These are phyloP conservation scores for Truncatella angustata DNA, from an alignment of 2,329 filamentous ascomycete genomes.

Conservation along the genomic window DNA sequence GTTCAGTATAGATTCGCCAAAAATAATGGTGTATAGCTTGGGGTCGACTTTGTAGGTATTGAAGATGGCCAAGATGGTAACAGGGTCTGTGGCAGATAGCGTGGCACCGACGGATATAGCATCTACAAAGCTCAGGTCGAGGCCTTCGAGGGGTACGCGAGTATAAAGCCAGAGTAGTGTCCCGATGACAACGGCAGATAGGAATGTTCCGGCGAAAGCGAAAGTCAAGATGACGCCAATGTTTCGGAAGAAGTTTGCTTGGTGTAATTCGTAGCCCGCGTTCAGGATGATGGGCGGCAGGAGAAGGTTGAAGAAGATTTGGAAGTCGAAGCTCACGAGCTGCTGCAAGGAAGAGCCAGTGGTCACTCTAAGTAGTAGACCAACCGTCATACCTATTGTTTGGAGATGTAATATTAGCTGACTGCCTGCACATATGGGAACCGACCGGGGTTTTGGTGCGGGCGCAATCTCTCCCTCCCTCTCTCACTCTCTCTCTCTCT, in stretches of 20 bases:
- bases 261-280: slow-evolving; percentile 95
- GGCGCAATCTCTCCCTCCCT: no score
- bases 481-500: no score
- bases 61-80: slow-evolving; percentile 98
- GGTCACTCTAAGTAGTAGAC: slow-evolving; percentile 79
- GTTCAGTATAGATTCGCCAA: slow-evolving; percentile 96
- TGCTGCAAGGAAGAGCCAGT: slow-evolving; percentile 82
- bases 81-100: slow-evolving; percentile 92
- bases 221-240: slow-evolving; percentile 97
- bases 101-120: slow-evolving; percentile 96
- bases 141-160: slow-evolving; percentile 77
- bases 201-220: slow-evolving; percentile 94
- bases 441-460: no score
- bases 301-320: slow-evolving; percentile 98
- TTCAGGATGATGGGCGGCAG: slow-evolving; percentile 98
- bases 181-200: slow-evolving; percentile 93
- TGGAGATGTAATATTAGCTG: not conserved
- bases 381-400: slow-evolving; percentile 94
- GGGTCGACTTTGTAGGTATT: slow-evolving; percentile 99
- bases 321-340: slow-evolving; percentile 94
- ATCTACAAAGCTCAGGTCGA: slow-evolving; percentile 88
- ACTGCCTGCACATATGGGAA: not conserved
- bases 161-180: slow-evolving; percentile 88
- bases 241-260: slow-evolving; percentile 98
- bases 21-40: slow-evolving; percentile 97